Evolutionary conservation across 2,329 filamentous ascomycete species (phyloP).

Genomic region (Exophiala sp.): DNA sequence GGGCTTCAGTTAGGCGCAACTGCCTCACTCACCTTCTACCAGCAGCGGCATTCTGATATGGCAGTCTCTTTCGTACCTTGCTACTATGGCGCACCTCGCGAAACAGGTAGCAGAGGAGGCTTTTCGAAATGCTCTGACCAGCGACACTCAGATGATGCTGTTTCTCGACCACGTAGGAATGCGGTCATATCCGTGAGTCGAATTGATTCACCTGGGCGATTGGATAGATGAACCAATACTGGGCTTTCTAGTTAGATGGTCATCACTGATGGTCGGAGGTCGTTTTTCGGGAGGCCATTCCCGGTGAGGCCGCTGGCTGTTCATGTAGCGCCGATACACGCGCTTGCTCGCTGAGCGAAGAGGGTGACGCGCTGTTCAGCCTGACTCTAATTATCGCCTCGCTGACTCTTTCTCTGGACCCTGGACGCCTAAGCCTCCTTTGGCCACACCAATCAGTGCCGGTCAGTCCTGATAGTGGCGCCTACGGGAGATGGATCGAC

Average conservation of each 20-base stretch:
- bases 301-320: too few relatives aligned
- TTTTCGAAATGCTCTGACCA: too few relatives aligned
- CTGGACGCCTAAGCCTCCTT: neutral
- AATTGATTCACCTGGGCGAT: neutral
- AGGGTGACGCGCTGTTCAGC: neutral
- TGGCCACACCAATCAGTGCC: neutral
- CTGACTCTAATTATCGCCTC: neutral
- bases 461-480: neutral
- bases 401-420: neutral
- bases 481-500: neutral
- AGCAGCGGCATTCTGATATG: neutral
- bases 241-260: too few relatives aligned
- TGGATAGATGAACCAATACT: too few relatives aligned
- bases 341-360: too few relatives aligned
- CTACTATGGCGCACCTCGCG: too few relatives aligned
- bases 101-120: too few relatives aligned
- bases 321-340: too few relatives aligned
- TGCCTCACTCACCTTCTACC: slow-evolving; percentile 30
- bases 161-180: neutral
- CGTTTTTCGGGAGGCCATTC: too few relatives aligned
- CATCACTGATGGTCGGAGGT: too few relatives aligned
- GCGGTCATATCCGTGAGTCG: neutral
- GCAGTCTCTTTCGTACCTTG: neutral
- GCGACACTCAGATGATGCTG: neutral
- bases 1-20: neutral